phyloP scores from a whole-genome alignment of 2,329 filamentous ascomycete genomes.

The Taxawa tesnikishii region DNA sequence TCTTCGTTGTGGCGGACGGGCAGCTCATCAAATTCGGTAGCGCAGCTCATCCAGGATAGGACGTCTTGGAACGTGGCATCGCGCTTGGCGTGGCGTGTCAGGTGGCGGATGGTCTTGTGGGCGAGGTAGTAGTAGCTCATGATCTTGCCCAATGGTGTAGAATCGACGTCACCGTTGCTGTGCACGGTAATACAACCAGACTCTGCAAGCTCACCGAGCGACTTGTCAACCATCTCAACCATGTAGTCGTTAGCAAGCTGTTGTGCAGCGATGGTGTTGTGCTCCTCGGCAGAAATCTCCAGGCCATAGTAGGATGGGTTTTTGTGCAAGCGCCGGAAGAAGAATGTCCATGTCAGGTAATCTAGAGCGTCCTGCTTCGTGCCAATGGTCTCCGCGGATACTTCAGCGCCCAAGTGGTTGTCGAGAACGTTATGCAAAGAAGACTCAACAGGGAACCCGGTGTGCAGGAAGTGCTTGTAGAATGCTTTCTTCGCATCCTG shows the following conservation, averaged over 20 bases:
- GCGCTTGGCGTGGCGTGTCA: conserved; percentile 64
- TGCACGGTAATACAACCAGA: conserved; percentile 76
- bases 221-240: conserved; percentile 81
- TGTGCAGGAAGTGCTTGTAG: conserved; percentile 98
- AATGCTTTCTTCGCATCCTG: conserved; percentile 97
- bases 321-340: conserved; percentile 94
- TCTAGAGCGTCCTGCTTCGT: conserved; percentile 96
- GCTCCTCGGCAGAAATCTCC: conserved; percentile 83
- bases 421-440: conserved; percentile 92
- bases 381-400: conserved; percentile 81
- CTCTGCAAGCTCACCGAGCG: conserved; percentile 65
- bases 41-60: conserved; percentile 82
- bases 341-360: conserved; percentile 98
- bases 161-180: conserved; percentile 77
- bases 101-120: conserved; percentile 82
- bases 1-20: conserved; percentile 98
- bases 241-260: conserved; percentile 87
- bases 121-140: conserved; percentile 98
- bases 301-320: conserved; percentile 97
- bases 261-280: conserved; percentile 77
- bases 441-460: conserved; percentile 93
- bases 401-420: conserved; percentile 91
- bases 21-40: conserved; percentile 93
- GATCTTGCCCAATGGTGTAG: conserved; percentile 89
- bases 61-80: conserved; percentile 69